Conservation (phyloP, 805 yeast genomes). For the Candida berthetii region DNA sequence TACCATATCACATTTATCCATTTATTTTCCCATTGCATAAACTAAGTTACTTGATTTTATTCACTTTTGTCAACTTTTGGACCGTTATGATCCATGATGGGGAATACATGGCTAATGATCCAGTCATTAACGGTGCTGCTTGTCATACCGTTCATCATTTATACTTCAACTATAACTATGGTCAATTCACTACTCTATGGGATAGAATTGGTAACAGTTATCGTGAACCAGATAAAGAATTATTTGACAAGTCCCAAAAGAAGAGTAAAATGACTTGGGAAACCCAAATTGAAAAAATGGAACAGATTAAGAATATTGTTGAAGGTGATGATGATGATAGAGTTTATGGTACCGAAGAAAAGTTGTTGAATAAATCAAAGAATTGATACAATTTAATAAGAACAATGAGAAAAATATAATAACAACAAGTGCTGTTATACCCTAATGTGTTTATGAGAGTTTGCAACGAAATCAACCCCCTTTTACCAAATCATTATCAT, state of each 20-base stretch:
- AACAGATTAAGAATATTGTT: slow-evolving; percentile 66
- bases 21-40: slow-evolving; percentile 90
- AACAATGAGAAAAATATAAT: too few relatives aligned
- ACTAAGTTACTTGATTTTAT: slow-evolving; percentile 70
- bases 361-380: neutral
- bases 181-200: slow-evolving; percentile 98
- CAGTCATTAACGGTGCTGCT: slow-evolving; percentile 94
- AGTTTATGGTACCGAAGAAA: slow-evolving; percentile 55
- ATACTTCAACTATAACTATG: slow-evolving; percentile 96
- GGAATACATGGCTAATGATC: slow-evolving; percentile 88
- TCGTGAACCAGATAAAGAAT: slow-evolving; percentile 84
- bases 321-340: slow-evolving; percentile 76
- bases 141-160: slow-evolving; percentile 97
- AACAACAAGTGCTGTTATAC: too few relatives aligned
- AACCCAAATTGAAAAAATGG: slow-evolving; percentile 68
- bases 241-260: slow-evolving; percentile 61
- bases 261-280: slow-evolving; percentile 60
- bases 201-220: slow-evolving; percentile 93
- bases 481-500: too few relatives aligned
- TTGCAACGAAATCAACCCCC: too few relatives aligned
- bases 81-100: slow-evolving; percentile 99
- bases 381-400: too few relatives aligned
- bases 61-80: slow-evolving; percentile 95
- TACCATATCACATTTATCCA: slow-evolving; percentile 93
- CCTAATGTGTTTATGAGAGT: too few relatives aligned